Percentiles rank a stretch among this genome's conserved stretches.
Evolutionary conservation across 73 alveolate genomes (phyloP).

Genomic region (Paramecium pentaurelia): DNA sequence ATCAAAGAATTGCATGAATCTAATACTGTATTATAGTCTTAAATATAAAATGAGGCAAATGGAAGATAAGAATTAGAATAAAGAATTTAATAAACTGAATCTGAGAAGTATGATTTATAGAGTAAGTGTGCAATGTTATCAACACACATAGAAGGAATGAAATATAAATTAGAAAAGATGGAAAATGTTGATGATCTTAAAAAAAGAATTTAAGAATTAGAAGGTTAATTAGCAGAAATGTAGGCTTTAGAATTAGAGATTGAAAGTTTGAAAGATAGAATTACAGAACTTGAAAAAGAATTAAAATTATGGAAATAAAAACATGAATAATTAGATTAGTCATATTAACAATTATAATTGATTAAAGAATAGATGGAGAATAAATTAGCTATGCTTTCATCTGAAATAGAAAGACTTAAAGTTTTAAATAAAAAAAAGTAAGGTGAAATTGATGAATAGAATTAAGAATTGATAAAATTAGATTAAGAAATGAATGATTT

Average conservation of each 20-base stretch:
- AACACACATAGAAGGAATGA: slow-evolving; percentile 7
- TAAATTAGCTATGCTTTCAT: slow-evolving; percentile 16
- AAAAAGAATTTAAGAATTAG: slow-evolving; percentile 14
- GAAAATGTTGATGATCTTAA: neutral
- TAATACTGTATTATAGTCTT: neutral
- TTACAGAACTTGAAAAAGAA: neutral
- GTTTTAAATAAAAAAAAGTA: neutral
- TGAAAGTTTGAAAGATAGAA: neutral
- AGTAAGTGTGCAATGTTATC: slow-evolving; percentile 44
- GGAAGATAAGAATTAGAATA: neutral
- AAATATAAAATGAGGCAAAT: neutral
- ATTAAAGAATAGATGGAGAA: slow-evolving; percentile 4
- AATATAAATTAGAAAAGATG: slow-evolving; percentile 28
- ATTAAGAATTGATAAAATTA: neutral
- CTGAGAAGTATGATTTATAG: slow-evolving; percentile 7
- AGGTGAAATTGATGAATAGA: neutral
- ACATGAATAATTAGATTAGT: neutral
- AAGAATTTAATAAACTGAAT: neutral
- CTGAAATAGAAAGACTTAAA: slow-evolving; percentile 24
- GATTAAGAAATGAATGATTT: neutral
- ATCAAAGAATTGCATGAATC: neutral
- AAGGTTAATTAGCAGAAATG: neutral
- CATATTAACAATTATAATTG: neutral
- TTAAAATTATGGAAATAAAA: neutral
- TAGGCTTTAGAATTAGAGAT: neutral